Evolutionary conservation across 139 green algal species (phyloP), one percentile per base, ranked within the genome.

Genomic region (Eudorina sp.): DNA sequence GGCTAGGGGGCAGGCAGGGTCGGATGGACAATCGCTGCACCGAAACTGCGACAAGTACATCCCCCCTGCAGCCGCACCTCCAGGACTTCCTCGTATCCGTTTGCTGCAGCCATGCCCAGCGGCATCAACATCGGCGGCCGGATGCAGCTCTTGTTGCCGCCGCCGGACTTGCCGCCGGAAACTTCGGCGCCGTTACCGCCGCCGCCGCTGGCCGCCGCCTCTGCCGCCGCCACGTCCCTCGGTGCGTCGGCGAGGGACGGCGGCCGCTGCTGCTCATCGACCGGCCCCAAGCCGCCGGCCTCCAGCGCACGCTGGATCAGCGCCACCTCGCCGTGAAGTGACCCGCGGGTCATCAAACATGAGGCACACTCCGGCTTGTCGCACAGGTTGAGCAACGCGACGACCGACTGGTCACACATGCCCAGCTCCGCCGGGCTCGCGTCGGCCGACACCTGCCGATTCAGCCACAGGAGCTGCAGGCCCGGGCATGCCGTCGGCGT

Each of bases 111-210:
- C 46, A 87, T 40, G 14, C 81, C 81, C 62, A 87, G 64, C 31
- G 81, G 81, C 81, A 87, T 87, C 19, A 87, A 46, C 81, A 87
- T 78, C 3, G 81, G 81, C 64, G 81, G 81, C 62, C 81, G 81
- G 19, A 2, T 62, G 73, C 73, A 14, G 1, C 27, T 29, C 45
- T 81, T 81, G 45, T 1, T 27, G 45, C 46, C 46, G 73, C 73
- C 73, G 7, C 16, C 23, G 5, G 38, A 55, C 38, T 38, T 53
- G 6, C 55, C 41, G 25, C 40, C 41, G 7, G 18, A 31, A 40
- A 38, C 41, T 2, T 36, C 77, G n/a, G 46, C 48, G n/a, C 27
- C 27, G 21, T 31, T 40, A 45, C 73, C 36, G 73, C 27, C 73
- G 27, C 45, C 45, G 73, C 19, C 45, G 11, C 45, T 46, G 13